phyloP scores from a whole-genome alignment of 2,329 filamentous ascomycete genomes.

The Ceratocystis destructans region DNA sequence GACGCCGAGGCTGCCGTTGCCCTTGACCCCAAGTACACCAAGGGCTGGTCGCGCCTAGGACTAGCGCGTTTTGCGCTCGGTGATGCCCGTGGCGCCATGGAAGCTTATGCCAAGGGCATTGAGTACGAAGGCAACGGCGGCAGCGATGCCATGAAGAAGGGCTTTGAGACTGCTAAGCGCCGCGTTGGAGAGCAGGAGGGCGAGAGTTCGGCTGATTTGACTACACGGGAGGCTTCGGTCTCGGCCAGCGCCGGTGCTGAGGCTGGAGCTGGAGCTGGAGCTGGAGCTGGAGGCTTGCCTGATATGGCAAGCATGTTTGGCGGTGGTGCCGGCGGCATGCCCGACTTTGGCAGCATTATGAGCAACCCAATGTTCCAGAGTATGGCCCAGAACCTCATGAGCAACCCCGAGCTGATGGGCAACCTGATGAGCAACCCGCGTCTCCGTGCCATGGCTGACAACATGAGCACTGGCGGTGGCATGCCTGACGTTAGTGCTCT shows the following conservation, averaged over 20 bases:
- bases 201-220: conserved; percentile 28
- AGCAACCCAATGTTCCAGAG: conserved; percentile 95
- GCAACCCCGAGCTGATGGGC: conserved; percentile 81
- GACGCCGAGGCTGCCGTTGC: conserved; percentile 86
- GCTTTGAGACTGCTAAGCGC: conserved; percentile 82
- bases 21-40: conserved; percentile 85
- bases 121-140: conserved; percentile 88
- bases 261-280: conserved; percentile 26
- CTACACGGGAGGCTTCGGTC: conserved; percentile 23
- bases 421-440: conserved; percentile 92
- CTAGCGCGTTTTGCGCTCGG: conserved; percentile 84
- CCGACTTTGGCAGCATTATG: conserved; percentile 78
- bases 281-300: conserved; percentile 45
- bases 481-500: conserved; percentile 77
- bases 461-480: conserved; percentile 58
- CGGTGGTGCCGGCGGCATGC: conserved; percentile 64
- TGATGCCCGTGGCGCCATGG: conserved; percentile 81
- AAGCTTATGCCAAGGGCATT: conserved; percentile 86
- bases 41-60: conserved; percentile 89
- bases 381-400: conserved; percentile 97
- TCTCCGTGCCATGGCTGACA: conserved; percentile 73
- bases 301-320: conserved; percentile 65
- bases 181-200: conserved; percentile 67
- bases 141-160: conserved; percentile 94
- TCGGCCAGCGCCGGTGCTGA: conserved; percentile 18